Conservation (phyloP, 768 basidiomycete species). For the Termitomyces sp. region DNA sequence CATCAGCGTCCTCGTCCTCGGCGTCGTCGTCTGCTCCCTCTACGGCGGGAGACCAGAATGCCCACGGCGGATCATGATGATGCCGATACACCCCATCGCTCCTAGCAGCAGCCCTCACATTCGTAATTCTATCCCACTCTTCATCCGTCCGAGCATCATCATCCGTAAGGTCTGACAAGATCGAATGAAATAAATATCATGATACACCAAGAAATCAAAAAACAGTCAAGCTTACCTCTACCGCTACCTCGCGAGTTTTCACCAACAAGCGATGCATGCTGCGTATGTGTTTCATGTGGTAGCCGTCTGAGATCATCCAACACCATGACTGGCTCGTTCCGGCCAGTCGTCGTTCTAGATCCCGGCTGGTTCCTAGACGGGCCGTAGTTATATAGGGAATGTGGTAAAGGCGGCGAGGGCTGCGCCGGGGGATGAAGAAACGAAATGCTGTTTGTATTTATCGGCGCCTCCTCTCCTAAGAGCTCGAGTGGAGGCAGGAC, state of each 20-base stretch:
- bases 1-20: too few species aligned
- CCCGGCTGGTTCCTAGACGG: conserved; percentile 12
- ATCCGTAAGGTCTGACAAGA: not conserved
- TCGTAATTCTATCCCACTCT: conserved; percentile 6
- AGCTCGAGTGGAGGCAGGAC: conserved; percentile 36
- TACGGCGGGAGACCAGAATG: conserved; percentile 6
- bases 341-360: conserved; percentile 10
- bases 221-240: not conserved
- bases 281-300: conserved; percentile 8
- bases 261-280: not conserved
- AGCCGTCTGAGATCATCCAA: conserved; percentile 12
- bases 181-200: not conserved
- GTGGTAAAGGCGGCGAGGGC: conserved; percentile 22
- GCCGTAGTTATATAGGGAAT: conserved; percentile 15
- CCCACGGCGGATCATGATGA: not conserved
- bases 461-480: conserved; percentile 17
- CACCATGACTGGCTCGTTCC: conserved; percentile 6
- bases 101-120: not conserved
- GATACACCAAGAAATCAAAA: not conserved
- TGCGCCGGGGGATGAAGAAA: conserved; percentile 25
- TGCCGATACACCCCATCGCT: not conserved
- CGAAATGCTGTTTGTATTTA: conserved; percentile 18
- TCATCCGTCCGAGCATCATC: conserved; percentile 5
- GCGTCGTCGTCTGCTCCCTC: not conserved
- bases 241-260: too few species aligned